Conservation (phyloP, 140 eudicot genomes). For the Stevia rebaudiana region DNA sequence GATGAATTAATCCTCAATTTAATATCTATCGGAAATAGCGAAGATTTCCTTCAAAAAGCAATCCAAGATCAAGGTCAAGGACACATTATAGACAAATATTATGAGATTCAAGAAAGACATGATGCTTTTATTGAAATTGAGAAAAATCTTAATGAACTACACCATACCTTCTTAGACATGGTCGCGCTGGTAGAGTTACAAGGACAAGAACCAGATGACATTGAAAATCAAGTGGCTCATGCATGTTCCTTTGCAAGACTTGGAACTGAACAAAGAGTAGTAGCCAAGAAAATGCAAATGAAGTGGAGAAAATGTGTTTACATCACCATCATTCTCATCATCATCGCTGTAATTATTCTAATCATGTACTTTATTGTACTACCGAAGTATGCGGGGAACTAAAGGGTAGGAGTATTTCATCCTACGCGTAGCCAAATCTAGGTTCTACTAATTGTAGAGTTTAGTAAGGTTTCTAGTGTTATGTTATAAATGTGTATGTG, state of each 20-base stretch:
- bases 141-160: slow-evolving; percentile 62
- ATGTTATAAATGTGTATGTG: too few relatives aligned
- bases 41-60: slow-evolving; percentile 75
- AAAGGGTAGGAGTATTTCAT: too few relatives aligned
- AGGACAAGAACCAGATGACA: slow-evolving; percentile 71
- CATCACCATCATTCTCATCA: slow-evolving; percentile 23
- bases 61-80: slow-evolving; percentile 87
- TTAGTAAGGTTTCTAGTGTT: too few relatives aligned
- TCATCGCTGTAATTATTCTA: slow-evolving; percentile 11
- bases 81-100: slow-evolving; percentile 67
- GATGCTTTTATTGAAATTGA: slow-evolving; percentile 75
- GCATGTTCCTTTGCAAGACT: slow-evolving; percentile 41
- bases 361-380: slow-evolving; percentile 20
- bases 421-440: too few relatives aligned
- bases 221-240: slow-evolving; percentile 30
- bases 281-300: slow-evolving; percentile 42
- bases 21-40: slow-evolving; percentile 75
- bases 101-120: slow-evolving; percentile 90
- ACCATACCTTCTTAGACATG: slow-evolving; percentile 86
- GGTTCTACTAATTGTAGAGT: too few relatives aligned
- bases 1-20: slow-evolving; percentile 64
- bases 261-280: slow-evolving; percentile 32
- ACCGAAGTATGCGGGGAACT: too few relatives aligned
- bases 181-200: slow-evolving; percentile 85
- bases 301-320: slow-evolving; percentile 43